A percentile compares a stretch with the other conserved stretches of the same genome.
These are phyloP conservation scores for Phytophthora melonis DNA, from an alignment of 352 stramenopile species.

Conservation along the genomic window DNA sequence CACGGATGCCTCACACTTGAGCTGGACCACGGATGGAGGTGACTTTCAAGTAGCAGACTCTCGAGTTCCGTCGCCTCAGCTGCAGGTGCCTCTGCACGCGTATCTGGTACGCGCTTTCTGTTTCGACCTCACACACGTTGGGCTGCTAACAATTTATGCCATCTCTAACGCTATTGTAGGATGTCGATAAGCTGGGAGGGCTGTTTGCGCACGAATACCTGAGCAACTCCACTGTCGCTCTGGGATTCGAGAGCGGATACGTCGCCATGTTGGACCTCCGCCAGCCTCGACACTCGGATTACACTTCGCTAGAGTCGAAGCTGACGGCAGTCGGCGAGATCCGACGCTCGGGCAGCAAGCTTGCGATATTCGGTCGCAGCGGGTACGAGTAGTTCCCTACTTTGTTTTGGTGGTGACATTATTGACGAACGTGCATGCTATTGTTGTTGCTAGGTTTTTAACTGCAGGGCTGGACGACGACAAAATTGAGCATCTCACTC, in stretches of 20 bases:
- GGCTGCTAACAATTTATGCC: conserved; percentile 3
- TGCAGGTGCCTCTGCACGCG: conserved; percentile 47
- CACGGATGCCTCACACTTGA: conserved; percentile 49
- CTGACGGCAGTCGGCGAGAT: conserved; percentile 65
- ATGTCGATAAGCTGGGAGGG: conserved; percentile 54
- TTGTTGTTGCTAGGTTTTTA: conserved; percentile 42
- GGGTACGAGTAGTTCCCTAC: conserved; percentile 48
- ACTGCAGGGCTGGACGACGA: conserved; percentile 39
- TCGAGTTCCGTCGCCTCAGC: conserved; percentile 46
- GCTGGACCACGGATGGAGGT: conserved; percentile 85
- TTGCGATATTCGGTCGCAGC: conserved; percentile 69
- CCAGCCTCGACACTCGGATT: conserved; percentile 56
- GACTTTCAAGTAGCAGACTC: conserved; percentile 78
- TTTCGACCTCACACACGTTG: not conserved
- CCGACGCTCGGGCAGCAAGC: conserved; percentile 56
- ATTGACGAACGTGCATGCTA: not conserved
- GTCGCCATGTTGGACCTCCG: conserved; percentile 73
- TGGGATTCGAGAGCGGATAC: conserved; percentile 75
- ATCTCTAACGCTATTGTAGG: conserved; percentile 28
- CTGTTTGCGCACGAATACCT: conserved; percentile 84
- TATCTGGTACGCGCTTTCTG: conserved; percentile 32
- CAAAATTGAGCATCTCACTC: conserved; percentile 39
- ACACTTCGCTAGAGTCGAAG: conserved; percentile 58
- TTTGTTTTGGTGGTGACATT: conserved; percentile 3
- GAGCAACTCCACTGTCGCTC: conserved; percentile 53